Conservation (phyloP, 2,329 filamentous ascomycete species). For the Cryphonectria carpinicola region DNA sequence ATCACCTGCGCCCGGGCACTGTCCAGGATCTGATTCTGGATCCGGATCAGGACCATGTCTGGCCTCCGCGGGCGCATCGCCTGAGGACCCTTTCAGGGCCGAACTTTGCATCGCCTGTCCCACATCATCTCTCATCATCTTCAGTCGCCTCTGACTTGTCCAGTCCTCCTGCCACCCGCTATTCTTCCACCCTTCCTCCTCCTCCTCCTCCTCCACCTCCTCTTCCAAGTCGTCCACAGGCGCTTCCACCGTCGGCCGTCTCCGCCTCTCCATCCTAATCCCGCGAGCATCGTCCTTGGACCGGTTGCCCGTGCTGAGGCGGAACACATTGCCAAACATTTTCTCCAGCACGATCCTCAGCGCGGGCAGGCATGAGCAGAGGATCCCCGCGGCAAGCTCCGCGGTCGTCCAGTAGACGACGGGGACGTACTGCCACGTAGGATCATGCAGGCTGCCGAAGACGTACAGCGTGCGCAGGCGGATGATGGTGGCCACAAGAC, state of each 20-base stretch:
- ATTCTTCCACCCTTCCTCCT: background rate
- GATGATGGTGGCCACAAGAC: slow-evolving; percentile 23
- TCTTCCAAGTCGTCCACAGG: background rate
- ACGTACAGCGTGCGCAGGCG: slow-evolving; percentile 18
- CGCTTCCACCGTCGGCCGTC: background rate
- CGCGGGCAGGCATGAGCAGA: slow-evolving; percentile 27
- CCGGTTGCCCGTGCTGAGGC: background rate
- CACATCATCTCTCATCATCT: background rate
- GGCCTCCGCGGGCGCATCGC: background rate
- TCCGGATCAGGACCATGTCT: background rate
- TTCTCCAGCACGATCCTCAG: slow-evolving; percentile 24
- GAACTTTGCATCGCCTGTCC: background rate
- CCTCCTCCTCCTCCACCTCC: background rate
- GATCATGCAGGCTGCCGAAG: slow-evolving; percentile 19
- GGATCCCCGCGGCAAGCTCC: slow-evolving; percentile 28
- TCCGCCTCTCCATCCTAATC: slow-evolving; percentile 25
- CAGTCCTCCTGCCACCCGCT: background rate
- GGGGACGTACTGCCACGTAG: slow-evolving; percentile 21
- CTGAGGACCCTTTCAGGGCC: background rate
- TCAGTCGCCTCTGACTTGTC: background rate
- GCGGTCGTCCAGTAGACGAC: slow-evolving; percentile 26
- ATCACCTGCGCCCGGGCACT: background rate
- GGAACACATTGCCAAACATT: slow-evolving; percentile 20
- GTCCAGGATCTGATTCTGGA: background rate
- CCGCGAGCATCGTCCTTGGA: background rate